A percentile compares a stretch with the other conserved stretches of the same genome.
These are phyloP conservation scores for Acidomyces sp. DNA, from an alignment of 495 filamentous ascomycete species.

Conservation along the genomic window DNA sequence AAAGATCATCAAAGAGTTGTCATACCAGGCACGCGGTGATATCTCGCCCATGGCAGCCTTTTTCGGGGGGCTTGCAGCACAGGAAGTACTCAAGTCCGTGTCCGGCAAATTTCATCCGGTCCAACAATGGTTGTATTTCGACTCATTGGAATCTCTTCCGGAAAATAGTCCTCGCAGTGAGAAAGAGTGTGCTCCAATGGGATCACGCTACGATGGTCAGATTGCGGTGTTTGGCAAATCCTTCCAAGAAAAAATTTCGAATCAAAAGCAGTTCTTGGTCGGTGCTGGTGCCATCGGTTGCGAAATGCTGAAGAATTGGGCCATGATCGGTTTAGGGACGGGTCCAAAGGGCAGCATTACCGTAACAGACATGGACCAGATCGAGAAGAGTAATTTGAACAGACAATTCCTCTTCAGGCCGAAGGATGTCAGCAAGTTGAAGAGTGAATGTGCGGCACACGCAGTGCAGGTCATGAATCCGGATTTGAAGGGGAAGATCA, in stretches of 20 bases:
- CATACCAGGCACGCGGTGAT: conserved; percentile 90
- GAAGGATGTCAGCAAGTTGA: conserved; percentile 88
- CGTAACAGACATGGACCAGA: conserved; percentile 95
- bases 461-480: conserved; percentile 93
- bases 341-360: conserved; percentile 79
- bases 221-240: conserved; percentile 92
- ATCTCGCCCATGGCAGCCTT: conserved; percentile 85
- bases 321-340: conserved; percentile 89
- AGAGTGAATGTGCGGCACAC: conserved; percentile 87
- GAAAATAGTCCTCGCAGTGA: conserved; percentile 59
- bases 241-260: conserved; percentile 84
- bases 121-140: conserved; percentile 90
- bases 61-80: conserved; percentile 88
- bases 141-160: conserved; percentile 89
- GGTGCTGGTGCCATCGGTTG: conserved; percentile 97
- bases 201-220: conserved; percentile 86
- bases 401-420: conserved; percentile 92
- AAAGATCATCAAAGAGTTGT: conserved; percentile 84
- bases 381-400: conserved; percentile 98
- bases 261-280: conserved; percentile 83
- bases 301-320: conserved; percentile 99
- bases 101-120: conserved; percentile 96
- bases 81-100: conserved; percentile 93
- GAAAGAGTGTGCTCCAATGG: conserved; percentile 70
- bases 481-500: conserved; percentile 72